phyloP scores from a whole-genome alignment of 2,329 filamentous ascomycete genomes.

The Xylaria sp. region DNA sequence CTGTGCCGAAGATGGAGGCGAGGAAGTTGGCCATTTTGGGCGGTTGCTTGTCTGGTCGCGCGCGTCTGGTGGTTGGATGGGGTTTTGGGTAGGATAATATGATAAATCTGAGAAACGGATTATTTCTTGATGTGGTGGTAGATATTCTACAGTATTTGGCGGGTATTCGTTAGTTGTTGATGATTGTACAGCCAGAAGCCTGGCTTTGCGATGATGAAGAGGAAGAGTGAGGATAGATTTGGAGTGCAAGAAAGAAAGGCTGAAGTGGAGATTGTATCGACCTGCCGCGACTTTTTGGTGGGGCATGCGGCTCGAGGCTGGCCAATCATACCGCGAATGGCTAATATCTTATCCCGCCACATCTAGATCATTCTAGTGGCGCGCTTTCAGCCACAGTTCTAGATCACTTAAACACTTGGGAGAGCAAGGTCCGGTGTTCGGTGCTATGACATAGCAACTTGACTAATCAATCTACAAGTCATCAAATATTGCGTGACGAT shows the following conservation, averaged over 20 bases:
- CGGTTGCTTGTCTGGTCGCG: background rate
- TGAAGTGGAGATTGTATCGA: conserved; percentile 25
- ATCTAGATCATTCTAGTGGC: conserved; percentile 20
- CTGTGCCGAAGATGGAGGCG: conserved; percentile 98
- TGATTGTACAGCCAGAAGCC: background rate
- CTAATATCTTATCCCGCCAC: conserved; percentile 7
- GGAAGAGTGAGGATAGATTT: conserved; percentile 1
- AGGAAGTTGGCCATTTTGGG: conserved; percentile 91
- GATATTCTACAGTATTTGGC: background rate
- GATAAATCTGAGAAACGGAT: no score
- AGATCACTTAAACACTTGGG: background rate
- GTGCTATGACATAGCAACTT: background rate
- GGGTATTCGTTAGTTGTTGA: background rate
- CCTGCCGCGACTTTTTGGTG: background rate
- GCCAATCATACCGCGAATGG: conserved; percentile 3
- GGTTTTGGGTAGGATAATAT: no score
- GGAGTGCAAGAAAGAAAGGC: conserved; percentile 25
- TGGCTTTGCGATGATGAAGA: background rate
- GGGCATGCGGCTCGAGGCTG: conserved; percentile 3
- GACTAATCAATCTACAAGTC: background rate
- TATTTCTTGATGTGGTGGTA: background rate
- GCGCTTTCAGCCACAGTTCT: conserved; percentile 8
- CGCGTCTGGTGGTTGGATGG: background rate
- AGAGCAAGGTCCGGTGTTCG: background rate
- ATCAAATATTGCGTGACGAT: background rate